Conservation (phyloP, 2,329 filamentous ascomycete genomes). For the Colletotrichum sp. region DNA sequence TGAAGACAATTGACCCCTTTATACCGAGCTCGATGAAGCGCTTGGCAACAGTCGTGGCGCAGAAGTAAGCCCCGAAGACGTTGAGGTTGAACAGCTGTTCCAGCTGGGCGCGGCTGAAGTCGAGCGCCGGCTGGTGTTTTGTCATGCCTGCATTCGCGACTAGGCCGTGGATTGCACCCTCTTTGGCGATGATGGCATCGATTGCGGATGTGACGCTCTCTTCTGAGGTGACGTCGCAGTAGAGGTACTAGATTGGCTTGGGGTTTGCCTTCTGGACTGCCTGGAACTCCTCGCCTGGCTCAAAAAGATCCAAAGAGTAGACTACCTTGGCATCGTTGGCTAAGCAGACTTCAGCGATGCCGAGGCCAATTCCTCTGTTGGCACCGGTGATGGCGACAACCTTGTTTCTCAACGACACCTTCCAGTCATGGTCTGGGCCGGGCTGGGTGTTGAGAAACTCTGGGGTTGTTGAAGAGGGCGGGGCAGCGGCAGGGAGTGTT, state of each 20-base stretch:
- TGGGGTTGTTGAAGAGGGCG: neutral
- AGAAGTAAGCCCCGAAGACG: constrained; percentile 48
- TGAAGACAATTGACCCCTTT: constrained; percentile 46
- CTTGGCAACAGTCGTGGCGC: constrained; percentile 47
- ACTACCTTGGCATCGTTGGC: constrained; percentile 43
- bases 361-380: constrained; percentile 35
- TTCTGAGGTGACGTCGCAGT: constrained; percentile 50
- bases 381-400: constrained; percentile 46
- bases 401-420: constrained; percentile 37
- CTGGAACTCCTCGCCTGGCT: constrained; percentile 37
- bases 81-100: constrained; percentile 40
- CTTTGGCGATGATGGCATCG: constrained; percentile 39
- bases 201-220: constrained; percentile 42
- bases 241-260: constrained; percentile 47
- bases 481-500: neutral
- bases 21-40: constrained; percentile 38
- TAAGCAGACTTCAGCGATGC: constrained; percentile 50
- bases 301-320: constrained; percentile 43
- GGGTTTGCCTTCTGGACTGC: constrained; percentile 38
- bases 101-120: constrained; percentile 31
- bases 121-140: constrained; percentile 36
- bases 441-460: constrained; percentile 35
- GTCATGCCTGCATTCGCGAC: constrained; percentile 38
- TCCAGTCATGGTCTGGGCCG: constrained; percentile 35
- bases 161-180: constrained; percentile 44